These are phyloP conservation scores for Beauveria sp. DNA, from an alignment of 2,329 filamentous ascomycete genomes.

Conservation along the genomic window DNA sequence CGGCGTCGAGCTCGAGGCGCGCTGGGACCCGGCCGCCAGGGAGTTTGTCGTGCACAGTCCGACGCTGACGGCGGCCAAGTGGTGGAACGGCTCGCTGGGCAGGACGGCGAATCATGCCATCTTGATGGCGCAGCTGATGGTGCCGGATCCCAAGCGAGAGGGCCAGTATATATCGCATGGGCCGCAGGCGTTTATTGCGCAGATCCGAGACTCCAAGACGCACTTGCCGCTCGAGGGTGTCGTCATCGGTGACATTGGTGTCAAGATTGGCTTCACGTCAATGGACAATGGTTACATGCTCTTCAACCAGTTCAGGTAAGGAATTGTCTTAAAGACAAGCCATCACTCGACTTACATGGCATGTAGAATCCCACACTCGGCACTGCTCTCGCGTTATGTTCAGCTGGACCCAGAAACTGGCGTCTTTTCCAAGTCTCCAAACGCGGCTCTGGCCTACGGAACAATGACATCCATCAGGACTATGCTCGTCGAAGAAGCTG, in stretches of 20 bases:
- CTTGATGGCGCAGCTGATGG: conserved; percentile 69
- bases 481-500: conserved; percentile 66
- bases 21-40: conserved; percentile 66
- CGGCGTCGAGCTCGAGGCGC: conserved; percentile 64
- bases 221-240: conserved; percentile 62
- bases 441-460: conserved; percentile 63
- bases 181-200: conserved; percentile 72
- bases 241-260: conserved; percentile 73
- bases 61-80: conserved; percentile 67
- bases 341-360: conserved; percentile 2
- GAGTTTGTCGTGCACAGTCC: conserved; percentile 70
- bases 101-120: conserved; percentile 69
- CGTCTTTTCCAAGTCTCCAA: conserved; percentile 59
- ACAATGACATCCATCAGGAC: conserved; percentile 70
- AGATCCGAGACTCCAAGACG: conserved; percentile 62
- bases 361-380: conserved; percentile 57
- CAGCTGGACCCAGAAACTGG: conserved; percentile 59
- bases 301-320: conserved; percentile 57
- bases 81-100: conserved; percentile 78
- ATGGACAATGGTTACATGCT: conserved; percentile 79
- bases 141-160: conserved; percentile 47
- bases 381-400: conserved; percentile 67
- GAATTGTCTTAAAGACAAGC: not conserved
- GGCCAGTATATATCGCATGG: conserved; percentile 40
- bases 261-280: conserved; percentile 72